Conservation (phyloP, 2,329 filamentous ascomycete genomes). For the Dactylellina leptospora region DNA sequence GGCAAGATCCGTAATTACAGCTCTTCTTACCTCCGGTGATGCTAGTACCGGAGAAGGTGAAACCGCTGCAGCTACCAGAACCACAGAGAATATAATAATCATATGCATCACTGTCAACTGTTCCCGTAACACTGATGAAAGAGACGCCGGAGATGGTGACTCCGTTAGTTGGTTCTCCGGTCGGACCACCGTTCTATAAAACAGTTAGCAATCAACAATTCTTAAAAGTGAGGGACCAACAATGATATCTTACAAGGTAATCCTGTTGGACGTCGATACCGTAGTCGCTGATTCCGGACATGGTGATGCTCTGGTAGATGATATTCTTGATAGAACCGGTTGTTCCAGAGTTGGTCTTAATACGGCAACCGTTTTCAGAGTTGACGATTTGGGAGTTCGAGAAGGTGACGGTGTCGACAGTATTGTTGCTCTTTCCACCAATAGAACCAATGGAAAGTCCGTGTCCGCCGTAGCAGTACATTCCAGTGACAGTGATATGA, state of each 20-base stretch:
- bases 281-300: constrained; percentile 55
- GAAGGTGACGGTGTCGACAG: constrained; percentile 66
- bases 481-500: constrained; percentile 63
- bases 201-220: not conserved
- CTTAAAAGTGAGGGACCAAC: not conserved
- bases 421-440: constrained; percentile 65
- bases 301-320: constrained; percentile 62
- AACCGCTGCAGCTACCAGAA: constrained; percentile 64
- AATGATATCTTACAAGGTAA: constrained; percentile 19
- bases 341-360: constrained; percentile 65
- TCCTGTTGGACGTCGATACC: constrained; percentile 36
- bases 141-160: constrained; percentile 16
- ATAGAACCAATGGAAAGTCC: constrained; percentile 63
- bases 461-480: constrained; percentile 63
- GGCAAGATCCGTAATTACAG: constrained; percentile 32
- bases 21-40: constrained; percentile 66
- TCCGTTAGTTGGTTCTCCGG: constrained; percentile 24
- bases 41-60: constrained; percentile 65
- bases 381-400: constrained; percentile 64
- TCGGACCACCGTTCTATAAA: constrained; percentile 29
- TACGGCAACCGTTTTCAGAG: constrained; percentile 66
- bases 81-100: constrained; percentile 67
- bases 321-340: constrained; percentile 63
- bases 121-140: constrained; percentile 26
- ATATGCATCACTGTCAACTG: constrained; percentile 57